Base-by-base conservation (phyloP, 192 early-diverging fungal species). In the Umbelopsis vinacea region DNA sequence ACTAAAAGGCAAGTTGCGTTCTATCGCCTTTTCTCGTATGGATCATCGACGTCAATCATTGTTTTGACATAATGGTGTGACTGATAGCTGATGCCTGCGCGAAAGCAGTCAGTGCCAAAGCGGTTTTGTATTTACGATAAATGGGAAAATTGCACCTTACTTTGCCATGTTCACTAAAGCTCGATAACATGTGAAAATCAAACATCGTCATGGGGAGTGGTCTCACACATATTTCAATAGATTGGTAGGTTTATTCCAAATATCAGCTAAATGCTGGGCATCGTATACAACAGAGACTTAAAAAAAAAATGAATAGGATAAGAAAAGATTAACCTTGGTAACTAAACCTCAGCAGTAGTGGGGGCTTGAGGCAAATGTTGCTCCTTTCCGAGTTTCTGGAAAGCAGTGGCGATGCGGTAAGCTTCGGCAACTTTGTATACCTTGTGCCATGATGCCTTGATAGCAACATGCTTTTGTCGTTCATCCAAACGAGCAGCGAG, bases 401-500 rank as follows among this genome's bases (percentile, higher is more conserved):
- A 75, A 46, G 74, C 74, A 12, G 47, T 24, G 10, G 53, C 69
- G 29, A 75, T 75, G 14, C 46, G 37, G 52, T 71, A 45, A 43
- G 69, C 74, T 67, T 75, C 69, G 7, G 70, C 69, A 52, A 60
- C 68, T 29, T 60, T 33, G n/a, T 71, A 45, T 19, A 71, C 29
- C 52, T 71, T 71, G 14, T 46, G 38, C 70, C 70, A 71, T 24
- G 70, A 71, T 11, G 33, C 21, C 26, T 52, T 33, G 50, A 71
- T 52, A 6, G 50, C 67, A 60, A 45, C 11, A 46, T 52, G 48
- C 52, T 68, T 68, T 7, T 74, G 52, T 26, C 63, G 54, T 53
- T 82, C 78, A 70, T 76, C 77, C 46, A 79, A 79, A 54, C 81
- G 82, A 3, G 69, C 67, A 33, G 52, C 69, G 71, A 93, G 78